Evolutionary conservation across 352 stramenopile genomes (phyloP).

Genomic region (Phytophthora tubulina): DNA sequence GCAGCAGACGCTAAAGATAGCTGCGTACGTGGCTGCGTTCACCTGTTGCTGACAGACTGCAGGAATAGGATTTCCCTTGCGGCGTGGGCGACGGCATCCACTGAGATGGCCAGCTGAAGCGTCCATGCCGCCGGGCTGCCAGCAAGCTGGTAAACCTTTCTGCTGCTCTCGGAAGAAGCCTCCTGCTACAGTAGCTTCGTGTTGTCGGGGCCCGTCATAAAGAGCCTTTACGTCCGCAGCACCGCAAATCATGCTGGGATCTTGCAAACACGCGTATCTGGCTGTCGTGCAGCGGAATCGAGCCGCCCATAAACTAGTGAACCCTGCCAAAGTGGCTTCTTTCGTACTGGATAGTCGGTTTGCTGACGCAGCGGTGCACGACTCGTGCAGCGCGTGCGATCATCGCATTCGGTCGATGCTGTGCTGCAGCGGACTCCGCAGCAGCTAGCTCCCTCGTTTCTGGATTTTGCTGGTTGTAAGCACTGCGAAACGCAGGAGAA

Average conservation of each 20-base stretch:
- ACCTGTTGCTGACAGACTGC: not conserved
- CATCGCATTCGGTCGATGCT: too few species aligned
- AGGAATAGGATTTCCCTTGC: slow-evolving; percentile 2
- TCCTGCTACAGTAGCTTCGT: too few species aligned
- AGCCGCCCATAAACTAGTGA: not conserved
- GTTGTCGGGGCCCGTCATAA: too few species aligned
- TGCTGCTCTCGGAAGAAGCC: too few species aligned
- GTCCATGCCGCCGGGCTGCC: not conserved
- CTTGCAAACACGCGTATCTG: too few species aligned
- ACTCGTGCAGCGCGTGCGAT: slow-evolving; percentile 2
- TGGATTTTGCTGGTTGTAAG: too few species aligned
- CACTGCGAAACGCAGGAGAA: not conserved
- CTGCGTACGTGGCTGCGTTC: not conserved
- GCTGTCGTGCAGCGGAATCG: slow-evolving; percentile 22
- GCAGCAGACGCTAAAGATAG: slow-evolving; percentile 13
- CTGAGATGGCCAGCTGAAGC: slow-evolving; percentile 13
- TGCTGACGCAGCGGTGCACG: slow-evolving; percentile 10
- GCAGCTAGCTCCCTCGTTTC: too few species aligned
- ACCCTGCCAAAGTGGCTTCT: slow-evolving; percentile 10
- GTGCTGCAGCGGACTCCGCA: too few species aligned
- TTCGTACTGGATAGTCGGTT: slow-evolving; percentile 28
- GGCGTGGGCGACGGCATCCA: not conserved
- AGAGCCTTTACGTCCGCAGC: not conserved
- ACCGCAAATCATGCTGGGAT: not conserved
- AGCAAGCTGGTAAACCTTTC: too few species aligned